A percentile compares a stretch with the other conserved stretches of the same genome.
Evolutionary conservation across 2,329 filamentous ascomycete genomes (phyloP).

Genomic region (Fusarium sp.): DNA sequence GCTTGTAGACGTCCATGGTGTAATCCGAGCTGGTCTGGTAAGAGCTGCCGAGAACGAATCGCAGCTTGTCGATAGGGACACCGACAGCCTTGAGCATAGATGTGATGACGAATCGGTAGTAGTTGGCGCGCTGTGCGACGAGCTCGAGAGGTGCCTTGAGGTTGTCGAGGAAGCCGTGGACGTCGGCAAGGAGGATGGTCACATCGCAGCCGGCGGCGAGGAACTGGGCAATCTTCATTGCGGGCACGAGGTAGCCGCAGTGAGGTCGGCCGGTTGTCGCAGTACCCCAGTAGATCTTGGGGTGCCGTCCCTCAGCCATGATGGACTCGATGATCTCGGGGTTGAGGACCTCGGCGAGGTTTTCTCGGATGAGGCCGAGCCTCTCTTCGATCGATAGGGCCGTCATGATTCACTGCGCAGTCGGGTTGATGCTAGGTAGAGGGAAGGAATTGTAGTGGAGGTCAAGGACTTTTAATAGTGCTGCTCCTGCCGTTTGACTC

Average conservation of each 20-base stretch:
- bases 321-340: conserved; percentile 84
- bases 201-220: conserved; percentile 86
- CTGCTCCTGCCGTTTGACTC: background rate
- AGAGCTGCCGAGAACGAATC: conserved; percentile 84
- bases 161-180: conserved; percentile 83
- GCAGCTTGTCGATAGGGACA: conserved; percentile 80
- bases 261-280: conserved; percentile 90
- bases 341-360: conserved; percentile 85
- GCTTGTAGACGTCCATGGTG: conserved; percentile 87
- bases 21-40: conserved; percentile 83
- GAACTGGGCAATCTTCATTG: conserved; percentile 90
- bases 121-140: conserved; percentile 82
- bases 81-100: conserved; percentile 80
- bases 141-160: conserved; percentile 90
- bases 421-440: background rate
- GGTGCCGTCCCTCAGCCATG: conserved; percentile 74
- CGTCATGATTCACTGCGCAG: conserved; percentile 9
- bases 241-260: conserved; percentile 88
- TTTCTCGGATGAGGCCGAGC: conserved; percentile 80
- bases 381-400: conserved; percentile 59
- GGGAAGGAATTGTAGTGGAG: background rate
- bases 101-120: conserved; percentile 83
- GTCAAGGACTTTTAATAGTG: background rate
- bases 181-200: conserved; percentile 79
- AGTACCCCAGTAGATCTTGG: conserved; percentile 89